Evolutionary conservation across 2,329 filamentous ascomycete species (phyloP).

Genomic region (Aspergillus sp.): DNA sequence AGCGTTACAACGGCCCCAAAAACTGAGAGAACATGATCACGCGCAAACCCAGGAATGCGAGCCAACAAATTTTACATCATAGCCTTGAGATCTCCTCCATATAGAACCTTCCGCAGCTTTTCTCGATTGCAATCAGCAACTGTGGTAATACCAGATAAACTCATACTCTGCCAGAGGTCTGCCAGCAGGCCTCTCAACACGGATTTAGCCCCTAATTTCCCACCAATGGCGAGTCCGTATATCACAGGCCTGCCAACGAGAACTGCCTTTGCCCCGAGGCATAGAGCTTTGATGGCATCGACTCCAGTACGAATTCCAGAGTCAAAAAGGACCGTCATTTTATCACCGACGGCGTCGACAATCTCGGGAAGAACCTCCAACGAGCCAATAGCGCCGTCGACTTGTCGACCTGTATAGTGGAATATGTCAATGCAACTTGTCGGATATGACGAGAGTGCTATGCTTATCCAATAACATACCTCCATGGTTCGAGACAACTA

Average conservation of each 20-base stretch:
- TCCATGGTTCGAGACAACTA: slow-evolving; percentile 52
- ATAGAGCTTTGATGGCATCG: slow-evolving; percentile 49
- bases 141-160: slow-evolving; percentile 46
- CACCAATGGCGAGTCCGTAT: slow-evolving; percentile 54
- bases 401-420: slow-evolving; percentile 35
- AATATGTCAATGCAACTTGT: neutral
- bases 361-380: slow-evolving; percentile 56
- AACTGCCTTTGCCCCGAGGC: slow-evolving; percentile 54
- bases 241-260: slow-evolving; percentile 55
- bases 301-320: slow-evolving; percentile 46
- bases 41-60: neutral
- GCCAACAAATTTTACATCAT: slow-evolving; percentile 22
- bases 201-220: slow-evolving; percentile 51
- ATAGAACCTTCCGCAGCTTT: slow-evolving; percentile 29
- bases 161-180: slow-evolving; percentile 55
- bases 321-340: slow-evolving; percentile 47
- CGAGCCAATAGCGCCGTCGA: slow-evolving; percentile 48
- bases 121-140: slow-evolving; percentile 29
- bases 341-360: slow-evolving; percentile 53
- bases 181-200: slow-evolving; percentile 48
- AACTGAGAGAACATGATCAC: neutral
- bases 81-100: slow-evolving; percentile 30
- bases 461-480: slow-evolving; percentile 21
- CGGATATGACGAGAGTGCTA: neutral
- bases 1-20: slow-evolving; percentile 2